phyloP scores from a whole-genome alignment of 202 grass and related monocot species.

The Digitaria exilis region DNA sequence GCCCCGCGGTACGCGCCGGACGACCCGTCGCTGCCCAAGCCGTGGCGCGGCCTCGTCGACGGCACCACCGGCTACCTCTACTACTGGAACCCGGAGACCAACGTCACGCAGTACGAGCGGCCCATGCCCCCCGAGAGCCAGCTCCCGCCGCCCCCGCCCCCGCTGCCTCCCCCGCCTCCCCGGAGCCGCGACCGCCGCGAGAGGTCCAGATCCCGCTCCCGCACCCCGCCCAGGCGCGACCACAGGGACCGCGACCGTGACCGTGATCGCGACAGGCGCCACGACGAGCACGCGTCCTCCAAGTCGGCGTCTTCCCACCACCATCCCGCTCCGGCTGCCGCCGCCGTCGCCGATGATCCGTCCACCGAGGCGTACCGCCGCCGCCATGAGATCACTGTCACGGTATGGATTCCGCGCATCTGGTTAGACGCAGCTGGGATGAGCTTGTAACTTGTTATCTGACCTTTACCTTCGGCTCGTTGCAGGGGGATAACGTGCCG shows the following conservation, averaged over 20 bases:
- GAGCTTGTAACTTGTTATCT: constrained; percentile 15
- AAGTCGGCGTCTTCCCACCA: constrained; percentile 41
- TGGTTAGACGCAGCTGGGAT: constrained; percentile 9
- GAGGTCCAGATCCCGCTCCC: constrained; percentile 43
- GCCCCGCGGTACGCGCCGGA: constrained; percentile 91
- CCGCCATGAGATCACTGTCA: constrained; percentile 83
- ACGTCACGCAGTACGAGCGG: constrained; percentile 91
- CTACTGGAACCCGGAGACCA: constrained; percentile 97
- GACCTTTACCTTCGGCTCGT: constrained; percentile 20
- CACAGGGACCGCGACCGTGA: constrained; percentile 50
- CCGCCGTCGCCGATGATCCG: constrained; percentile 38
- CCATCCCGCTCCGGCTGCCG: constrained; percentile 41
- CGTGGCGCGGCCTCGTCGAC: constrained; percentile 93
- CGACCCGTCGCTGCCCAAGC: constrained; percentile 85
- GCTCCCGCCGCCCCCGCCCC: constrained; percentile 67
- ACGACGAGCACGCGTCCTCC: constrained; percentile 47
- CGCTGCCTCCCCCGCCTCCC: constrained; percentile 58
- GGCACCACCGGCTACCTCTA: constrained; percentile 93
- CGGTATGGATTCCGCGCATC: constrained; percentile 46
- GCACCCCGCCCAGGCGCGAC: constrained; percentile 51
- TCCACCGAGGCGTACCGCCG: constrained; percentile 75
- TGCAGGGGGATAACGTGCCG: constrained; percentile 84
- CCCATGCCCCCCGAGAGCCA: constrained; percentile 55
- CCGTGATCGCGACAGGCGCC: constrained; percentile 47
- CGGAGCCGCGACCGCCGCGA: constrained; percentile 50